These are phyloP conservation scores for Neurospora sp. DNA, from an alignment of 495 filamentous ascomycete genomes.

Conservation along the genomic window DNA sequence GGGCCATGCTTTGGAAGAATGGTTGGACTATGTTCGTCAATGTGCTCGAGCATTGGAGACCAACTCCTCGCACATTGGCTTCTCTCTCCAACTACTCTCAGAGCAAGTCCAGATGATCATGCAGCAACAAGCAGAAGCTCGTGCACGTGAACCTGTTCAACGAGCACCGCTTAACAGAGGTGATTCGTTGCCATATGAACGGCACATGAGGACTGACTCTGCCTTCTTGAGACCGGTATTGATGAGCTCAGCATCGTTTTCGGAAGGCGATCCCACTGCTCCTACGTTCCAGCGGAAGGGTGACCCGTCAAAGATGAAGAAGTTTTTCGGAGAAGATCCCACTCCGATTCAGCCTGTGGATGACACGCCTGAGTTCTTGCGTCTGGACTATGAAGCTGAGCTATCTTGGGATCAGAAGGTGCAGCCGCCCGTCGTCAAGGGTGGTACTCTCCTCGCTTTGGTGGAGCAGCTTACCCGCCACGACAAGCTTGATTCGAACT, in stretches of 20 bases:
- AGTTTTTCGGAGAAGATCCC: slow-evolving; percentile 78
- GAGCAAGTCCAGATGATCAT: slow-evolving; percentile 55
- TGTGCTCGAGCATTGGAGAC: slow-evolving; percentile 74
- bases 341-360: slow-evolving; percentile 52
- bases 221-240: slow-evolving; percentile 28
- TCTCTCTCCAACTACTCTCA: slow-evolving; percentile 75
- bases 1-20: slow-evolving; percentile 85
- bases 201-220: slow-evolving; percentile 41
- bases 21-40: slow-evolving; percentile 64
- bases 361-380: slow-evolving; percentile 73
- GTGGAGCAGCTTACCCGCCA: slow-evolving; percentile 96
- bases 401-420: slow-evolving; percentile 78
- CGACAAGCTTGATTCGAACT: slow-evolving; percentile 87
- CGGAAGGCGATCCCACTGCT: slow-evolving; percentile 49
- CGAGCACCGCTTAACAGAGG: slow-evolving; percentile 32
- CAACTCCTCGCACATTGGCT: slow-evolving; percentile 76
- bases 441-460: slow-evolving; percentile 77
- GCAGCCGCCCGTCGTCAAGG: slow-evolving; percentile 63
- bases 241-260: slow-evolving; percentile 54
- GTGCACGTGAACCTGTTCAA: slow-evolving; percentile 25
- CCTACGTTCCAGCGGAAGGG: slow-evolving; percentile 51
- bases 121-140: slow-evolving; percentile 31
- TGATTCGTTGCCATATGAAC: slow-evolving; percentile 36
- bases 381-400: slow-evolving; percentile 82
- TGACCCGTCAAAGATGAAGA: slow-evolving; percentile 71